phyloP scores from a whole-genome alignment of 148 eudicot genomes.

The Gaultheria prostrata region DNA sequence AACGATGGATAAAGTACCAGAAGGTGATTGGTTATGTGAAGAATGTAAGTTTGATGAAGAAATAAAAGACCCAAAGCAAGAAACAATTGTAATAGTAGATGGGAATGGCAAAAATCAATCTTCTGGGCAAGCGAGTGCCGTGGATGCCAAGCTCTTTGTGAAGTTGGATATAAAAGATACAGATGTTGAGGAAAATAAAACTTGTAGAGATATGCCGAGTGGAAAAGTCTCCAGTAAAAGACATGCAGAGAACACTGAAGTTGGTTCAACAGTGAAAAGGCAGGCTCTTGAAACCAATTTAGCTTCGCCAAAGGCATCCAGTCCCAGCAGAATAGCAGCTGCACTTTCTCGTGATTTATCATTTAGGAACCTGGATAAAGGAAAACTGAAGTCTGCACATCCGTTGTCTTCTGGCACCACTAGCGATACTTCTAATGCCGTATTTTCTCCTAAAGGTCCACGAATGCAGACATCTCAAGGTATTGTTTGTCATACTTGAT shows the following conservation, averaged over 20 bases:
- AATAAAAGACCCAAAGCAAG: slow-evolving; percentile 38
- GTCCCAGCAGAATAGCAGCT: slow-evolving; percentile 38
- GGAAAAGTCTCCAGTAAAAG: slow-evolving; percentile 47
- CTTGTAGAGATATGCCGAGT: slow-evolving; percentile 27
- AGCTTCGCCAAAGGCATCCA: slow-evolving; percentile 44
- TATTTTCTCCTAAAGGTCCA: slow-evolving; percentile 36
- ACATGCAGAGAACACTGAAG: slow-evolving; percentile 49
- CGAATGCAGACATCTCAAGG: slow-evolving; percentile 31
- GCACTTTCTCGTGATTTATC: slow-evolving; percentile 53
- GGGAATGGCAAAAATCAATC: slow-evolving; percentile 45
- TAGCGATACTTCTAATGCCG: slow-evolving; percentile 45
- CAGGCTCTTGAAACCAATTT: slow-evolving; percentile 53
- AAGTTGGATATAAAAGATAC: slow-evolving; percentile 43
- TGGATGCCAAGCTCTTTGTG: slow-evolving; percentile 22
- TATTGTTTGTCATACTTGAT: slow-evolving; percentile 24
- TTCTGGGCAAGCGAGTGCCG: slow-evolving; percentile 36
- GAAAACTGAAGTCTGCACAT: slow-evolving; percentile 41
- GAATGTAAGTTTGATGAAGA: slow-evolving; percentile 64
- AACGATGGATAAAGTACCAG: slow-evolving; percentile 70
- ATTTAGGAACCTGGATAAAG: slow-evolving; percentile 48
- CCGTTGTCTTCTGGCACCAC: slow-evolving; percentile 34
- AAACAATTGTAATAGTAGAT: slow-evolving; percentile 27
- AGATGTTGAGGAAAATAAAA: slow-evolving; percentile 34
- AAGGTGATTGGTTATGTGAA: slow-evolving; percentile 95
- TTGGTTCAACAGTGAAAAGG: slow-evolving; percentile 53